These are phyloP conservation scores for Penicillium frequentans DNA, from an alignment of 2,329 filamentous ascomycete genomes.

Conservation along the genomic window DNA sequence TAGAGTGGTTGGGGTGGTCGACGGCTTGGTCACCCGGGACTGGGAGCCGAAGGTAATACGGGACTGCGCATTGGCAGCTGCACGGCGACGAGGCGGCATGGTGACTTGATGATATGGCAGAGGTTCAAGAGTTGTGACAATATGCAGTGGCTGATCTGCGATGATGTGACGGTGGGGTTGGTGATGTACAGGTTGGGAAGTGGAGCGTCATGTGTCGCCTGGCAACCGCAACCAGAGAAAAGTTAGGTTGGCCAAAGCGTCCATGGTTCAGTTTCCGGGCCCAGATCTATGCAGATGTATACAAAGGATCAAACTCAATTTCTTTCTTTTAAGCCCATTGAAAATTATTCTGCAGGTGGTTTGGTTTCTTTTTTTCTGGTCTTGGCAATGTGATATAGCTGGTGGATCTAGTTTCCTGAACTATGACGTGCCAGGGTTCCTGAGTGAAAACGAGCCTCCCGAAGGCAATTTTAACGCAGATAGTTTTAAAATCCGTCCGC, in stretches of 20 bases:
- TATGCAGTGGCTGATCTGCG: background rate
- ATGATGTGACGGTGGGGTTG: background rate
- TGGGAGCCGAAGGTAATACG: constrained; percentile 64
- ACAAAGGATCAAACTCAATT: background rate
- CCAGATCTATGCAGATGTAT: background rate
- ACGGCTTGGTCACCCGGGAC: constrained; percentile 60
- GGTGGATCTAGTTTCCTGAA: background rate
- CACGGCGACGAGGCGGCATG: constrained; percentile 46
- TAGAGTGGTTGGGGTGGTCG: constrained; percentile 32
- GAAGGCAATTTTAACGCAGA: background rate
- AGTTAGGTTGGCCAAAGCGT: background rate
- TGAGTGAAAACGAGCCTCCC: background rate
- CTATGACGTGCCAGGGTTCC: background rate
- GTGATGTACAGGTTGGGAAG: background rate
- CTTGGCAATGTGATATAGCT: background rate
- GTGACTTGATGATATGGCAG: background rate
- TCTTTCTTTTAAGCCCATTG: background rate
- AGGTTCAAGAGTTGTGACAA: background rate
- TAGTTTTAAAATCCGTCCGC: background rate
- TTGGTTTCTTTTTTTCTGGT: background rate
- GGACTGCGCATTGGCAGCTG: constrained; percentile 48
- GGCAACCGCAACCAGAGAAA: constrained; percentile 9
- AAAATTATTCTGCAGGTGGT: no score
- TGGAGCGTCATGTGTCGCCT: constrained; percentile 7
- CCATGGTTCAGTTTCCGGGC: constrained; percentile 1